These are phyloP conservation scores for Stemphylium lycopersici DNA, from an alignment of 2,329 filamentous ascomycete genomes.

Conservation along the genomic window DNA sequence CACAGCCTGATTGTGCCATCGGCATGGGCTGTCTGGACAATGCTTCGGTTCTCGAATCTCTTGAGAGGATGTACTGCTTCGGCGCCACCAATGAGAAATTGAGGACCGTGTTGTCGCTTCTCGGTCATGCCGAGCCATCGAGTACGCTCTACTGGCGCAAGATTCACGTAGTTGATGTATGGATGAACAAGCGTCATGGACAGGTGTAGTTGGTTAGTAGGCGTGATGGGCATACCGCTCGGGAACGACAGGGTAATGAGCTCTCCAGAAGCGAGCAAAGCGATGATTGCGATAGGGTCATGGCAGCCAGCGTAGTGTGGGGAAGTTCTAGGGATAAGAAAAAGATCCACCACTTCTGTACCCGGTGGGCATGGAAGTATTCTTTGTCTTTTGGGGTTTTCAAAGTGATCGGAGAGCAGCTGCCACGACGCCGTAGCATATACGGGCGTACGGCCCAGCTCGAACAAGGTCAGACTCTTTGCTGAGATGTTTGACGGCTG, in stretches of 20 bases:
- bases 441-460: conserved; percentile 84
- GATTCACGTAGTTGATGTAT: conserved; percentile 74
- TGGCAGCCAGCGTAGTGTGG: conserved; percentile 88
- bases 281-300: conserved; percentile 86
- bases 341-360: conserved; percentile 78
- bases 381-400: conserved; percentile 72
- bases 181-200: conserved; percentile 89
- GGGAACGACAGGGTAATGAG: conserved; percentile 90
- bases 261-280: conserved; percentile 83
- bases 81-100: conserved; percentile 78
- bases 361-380: conserved; percentile 77
- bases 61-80: conserved; percentile 73
- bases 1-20: conserved; percentile 92
- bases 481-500: conserved; percentile 68
- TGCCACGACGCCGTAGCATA: conserved; percentile 95
- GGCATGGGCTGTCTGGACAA: conserved; percentile 85
- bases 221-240: conserved; percentile 85
- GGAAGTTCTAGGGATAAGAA: conserved; percentile 78
- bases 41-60: conserved; percentile 80
- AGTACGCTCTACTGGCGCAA: conserved; percentile 77
- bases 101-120: conserved; percentile 76
- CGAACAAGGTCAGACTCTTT: conserved; percentile 85
- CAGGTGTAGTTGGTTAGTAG: conserved; percentile 90
- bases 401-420: conserved; percentile 76
- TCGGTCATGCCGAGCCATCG: conserved; percentile 93